These are phyloP conservation scores for Acacia pycnantha DNA, from an alignment of 331 rosid genomes.

Conservation along the genomic window DNA sequence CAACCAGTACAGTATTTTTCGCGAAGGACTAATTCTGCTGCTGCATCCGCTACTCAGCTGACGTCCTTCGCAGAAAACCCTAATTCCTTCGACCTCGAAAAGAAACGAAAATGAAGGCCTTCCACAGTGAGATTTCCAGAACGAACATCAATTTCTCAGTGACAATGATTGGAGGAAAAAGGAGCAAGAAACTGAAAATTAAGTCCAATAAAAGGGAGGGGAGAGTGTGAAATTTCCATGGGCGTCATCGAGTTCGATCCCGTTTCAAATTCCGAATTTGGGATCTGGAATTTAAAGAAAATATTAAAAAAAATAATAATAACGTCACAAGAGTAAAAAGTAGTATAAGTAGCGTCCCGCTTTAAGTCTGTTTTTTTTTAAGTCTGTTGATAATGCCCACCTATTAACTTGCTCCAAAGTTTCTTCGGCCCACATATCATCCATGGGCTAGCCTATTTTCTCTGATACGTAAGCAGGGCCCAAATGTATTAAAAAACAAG, in stretches of 20 bases:
- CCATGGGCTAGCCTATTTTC: no score
- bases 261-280: slow-evolving; percentile 37
- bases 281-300: slow-evolving; percentile 10
- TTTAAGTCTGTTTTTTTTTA: no score
- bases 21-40: not conserved
- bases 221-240: slow-evolving; percentile 13
- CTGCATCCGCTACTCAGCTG: not conserved
- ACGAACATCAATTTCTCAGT: not conserved
- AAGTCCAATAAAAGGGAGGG: not conserved
- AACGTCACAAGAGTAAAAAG: not conserved
- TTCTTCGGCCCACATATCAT: no score
- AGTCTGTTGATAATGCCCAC: not conserved
- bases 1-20: not conserved
- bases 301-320: no score
- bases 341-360: no score
- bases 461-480: not conserved
- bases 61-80: slow-evolving; percentile 28
- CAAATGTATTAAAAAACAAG: not conserved
- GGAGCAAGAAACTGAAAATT: not conserved
- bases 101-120: slow-evolving; percentile 18
- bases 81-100: slow-evolving; percentile 13
- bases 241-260: slow-evolving; percentile 32
- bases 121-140: not conserved
- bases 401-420: not conserved
- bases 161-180: not conserved